These are phyloP conservation scores for Cephaloascus fragrans DNA, from an alignment of 805 yeast species.

Conservation along the genomic window DNA sequence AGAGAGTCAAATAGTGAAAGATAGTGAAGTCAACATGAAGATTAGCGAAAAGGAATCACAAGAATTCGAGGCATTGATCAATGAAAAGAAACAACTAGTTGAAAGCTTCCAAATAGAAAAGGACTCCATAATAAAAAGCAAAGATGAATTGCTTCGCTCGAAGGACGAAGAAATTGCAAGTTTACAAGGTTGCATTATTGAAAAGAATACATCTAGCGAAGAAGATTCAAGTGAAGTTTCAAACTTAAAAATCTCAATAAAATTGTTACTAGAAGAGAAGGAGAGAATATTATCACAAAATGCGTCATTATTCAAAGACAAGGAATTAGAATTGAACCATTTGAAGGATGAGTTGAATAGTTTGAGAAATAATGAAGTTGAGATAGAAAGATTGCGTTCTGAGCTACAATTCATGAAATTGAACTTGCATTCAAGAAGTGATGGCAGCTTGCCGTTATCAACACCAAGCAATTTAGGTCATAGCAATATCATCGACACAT, in stretches of 20 bases:
- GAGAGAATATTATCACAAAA: not conserved
- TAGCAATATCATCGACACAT: too few species aligned
- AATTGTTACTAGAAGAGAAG: not conserved
- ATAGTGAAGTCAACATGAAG: slow-evolving; percentile 9
- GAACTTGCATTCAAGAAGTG: not conserved
- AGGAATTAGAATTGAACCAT: slow-evolving; percentile 5
- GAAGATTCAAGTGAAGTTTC: not conserved
- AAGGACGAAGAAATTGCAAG: slow-evolving; percentile 1
- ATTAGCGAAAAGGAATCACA: slow-evolving; percentile 5
- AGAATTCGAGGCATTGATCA: slow-evolving; percentile 1
- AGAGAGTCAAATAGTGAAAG: slow-evolving; percentile 12
- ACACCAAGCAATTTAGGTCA: too few species aligned
- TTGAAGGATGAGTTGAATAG: slow-evolving; percentile 5
- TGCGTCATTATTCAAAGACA: slow-evolving; percentile 10
- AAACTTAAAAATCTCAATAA: not conserved
- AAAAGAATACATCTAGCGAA: not conserved
- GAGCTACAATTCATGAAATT: slow-evolving; percentile 8
- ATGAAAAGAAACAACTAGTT: not conserved
- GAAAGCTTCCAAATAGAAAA: too few species aligned
- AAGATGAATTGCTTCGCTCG: not conserved
- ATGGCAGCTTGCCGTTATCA: not conserved
- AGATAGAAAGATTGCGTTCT: slow-evolving; percentile 17
- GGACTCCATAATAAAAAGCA: not conserved
- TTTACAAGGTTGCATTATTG: not conserved
- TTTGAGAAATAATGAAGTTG: slow-evolving; percentile 8